Conservation (phyloP, 495 filamentous ascomycete genomes). For the Jackrogersella minutella region DNA sequence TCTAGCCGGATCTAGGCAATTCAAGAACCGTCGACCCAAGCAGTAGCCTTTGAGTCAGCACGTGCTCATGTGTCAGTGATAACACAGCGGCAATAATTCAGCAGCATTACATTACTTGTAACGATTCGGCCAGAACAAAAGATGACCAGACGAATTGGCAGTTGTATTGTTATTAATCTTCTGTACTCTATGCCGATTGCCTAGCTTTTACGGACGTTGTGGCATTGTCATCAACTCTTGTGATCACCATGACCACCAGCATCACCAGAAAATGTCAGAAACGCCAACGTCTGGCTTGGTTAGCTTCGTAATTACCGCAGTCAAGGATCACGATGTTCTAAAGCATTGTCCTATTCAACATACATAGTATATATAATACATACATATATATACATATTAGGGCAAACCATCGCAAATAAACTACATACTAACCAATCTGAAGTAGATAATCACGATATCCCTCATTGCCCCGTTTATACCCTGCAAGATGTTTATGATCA, state of each 20-base stretch:
- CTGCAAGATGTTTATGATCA: constrained; percentile 15
- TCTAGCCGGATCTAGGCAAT: constrained; percentile 39
- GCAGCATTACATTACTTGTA: constrained; percentile 3
- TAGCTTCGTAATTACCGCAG: constrained; percentile 32
- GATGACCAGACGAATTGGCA: constrained; percentile 27
- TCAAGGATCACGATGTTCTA: constrained; percentile 32
- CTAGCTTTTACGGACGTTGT: constrained; percentile 23
- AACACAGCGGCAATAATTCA: constrained; percentile 13
- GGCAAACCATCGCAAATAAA: constrained; percentile 23
- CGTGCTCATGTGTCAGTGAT: constrained; percentile 21
- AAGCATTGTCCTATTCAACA: constrained; percentile 13
- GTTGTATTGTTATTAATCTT: not conserved
- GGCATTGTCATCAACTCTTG: constrained; percentile 33
- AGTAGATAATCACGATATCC: constrained; percentile 15
- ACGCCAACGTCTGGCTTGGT: constrained; percentile 24
- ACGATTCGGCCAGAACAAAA: constrained; percentile 29
- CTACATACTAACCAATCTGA: constrained; percentile 2
- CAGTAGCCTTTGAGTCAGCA: constrained; percentile 15
- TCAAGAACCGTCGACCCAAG: constrained; percentile 23
- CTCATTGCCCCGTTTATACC: constrained; percentile 2
- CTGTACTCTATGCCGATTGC: constrained; percentile 21
- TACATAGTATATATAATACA: too few species aligned
- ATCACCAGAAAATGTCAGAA: not conserved
- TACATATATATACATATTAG: too few species aligned
- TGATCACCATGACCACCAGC: constrained; percentile 29